Conservation (phyloP, 495 filamentous ascomycete species). For the Annulohypoxylon moriforme region DNA sequence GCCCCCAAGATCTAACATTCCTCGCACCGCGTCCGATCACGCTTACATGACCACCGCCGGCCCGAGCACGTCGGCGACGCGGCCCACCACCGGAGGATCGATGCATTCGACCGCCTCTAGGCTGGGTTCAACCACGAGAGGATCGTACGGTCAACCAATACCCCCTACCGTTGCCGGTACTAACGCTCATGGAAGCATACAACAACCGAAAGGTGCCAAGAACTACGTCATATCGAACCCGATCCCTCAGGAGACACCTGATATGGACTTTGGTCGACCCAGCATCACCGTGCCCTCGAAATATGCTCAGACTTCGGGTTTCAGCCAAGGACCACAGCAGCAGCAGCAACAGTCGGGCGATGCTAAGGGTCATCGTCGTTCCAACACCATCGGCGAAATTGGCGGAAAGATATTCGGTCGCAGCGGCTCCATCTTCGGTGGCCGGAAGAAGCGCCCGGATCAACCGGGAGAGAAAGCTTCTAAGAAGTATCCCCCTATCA, state of each 20-base stretch:
- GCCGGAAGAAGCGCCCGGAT: slow-evolving; percentile 59
- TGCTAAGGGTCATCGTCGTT: slow-evolving; percentile 84
- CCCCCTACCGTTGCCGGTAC: slow-evolving; percentile 89
- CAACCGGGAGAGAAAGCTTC: slow-evolving; percentile 55
- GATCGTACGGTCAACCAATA: slow-evolving; percentile 89
- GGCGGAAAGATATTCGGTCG: slow-evolving; percentile 82
- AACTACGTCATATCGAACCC: slow-evolving; percentile 81
- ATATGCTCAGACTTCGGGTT: slow-evolving; percentile 62
- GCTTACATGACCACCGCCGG: slow-evolving; percentile 57
- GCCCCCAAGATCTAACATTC: slow-evolving; percentile 64
- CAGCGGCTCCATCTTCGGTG: slow-evolving; percentile 80
- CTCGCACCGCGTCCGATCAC: slow-evolving; percentile 61
- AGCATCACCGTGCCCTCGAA: slow-evolving; percentile 66
- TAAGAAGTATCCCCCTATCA: slow-evolving; percentile 79
- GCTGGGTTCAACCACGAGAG: slow-evolving; percentile 73
- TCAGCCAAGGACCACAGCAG: slow-evolving; percentile 48
- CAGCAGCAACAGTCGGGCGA: slow-evolving; percentile 44
- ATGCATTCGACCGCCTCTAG: slow-evolving; percentile 73
- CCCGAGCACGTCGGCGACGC: slow-evolving; percentile 59
- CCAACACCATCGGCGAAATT: slow-evolving; percentile 86
- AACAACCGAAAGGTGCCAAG: slow-evolving; percentile 77
- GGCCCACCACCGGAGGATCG: slow-evolving; percentile 86
- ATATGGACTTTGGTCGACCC: slow-evolving; percentile 67
- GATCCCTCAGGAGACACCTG: slow-evolving; percentile 66
- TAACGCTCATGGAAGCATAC: slow-evolving; percentile 89